Evolutionary conservation across 2,329 filamentous ascomycete species (phyloP), one percentile per base, ranked within the genome.

Genomic region (Hypoxylon sp.): DNA sequence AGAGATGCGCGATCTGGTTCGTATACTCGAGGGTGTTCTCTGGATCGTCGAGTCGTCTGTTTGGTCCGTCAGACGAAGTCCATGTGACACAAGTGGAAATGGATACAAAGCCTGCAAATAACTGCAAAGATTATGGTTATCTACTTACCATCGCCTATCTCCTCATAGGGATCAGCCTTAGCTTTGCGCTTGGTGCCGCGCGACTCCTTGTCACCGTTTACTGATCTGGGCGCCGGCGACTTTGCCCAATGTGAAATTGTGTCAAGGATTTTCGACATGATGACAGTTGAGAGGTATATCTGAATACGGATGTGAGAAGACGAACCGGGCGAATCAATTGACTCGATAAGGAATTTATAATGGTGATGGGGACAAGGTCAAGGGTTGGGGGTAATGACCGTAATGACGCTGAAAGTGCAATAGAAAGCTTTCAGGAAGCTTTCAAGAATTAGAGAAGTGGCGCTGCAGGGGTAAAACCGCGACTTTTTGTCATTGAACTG

Each of bases 111-210:
- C 32, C 21, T 19, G 7, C 7, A 19, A 43, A 23, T 13, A 17
- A 25, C 23, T 49, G 17, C 21, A 17, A 30, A 14, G n/a, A 5
- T 21, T 43, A 17, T 43, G 13, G 41, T 17, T 13, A 21, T 25
- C 11, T 36, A 69, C 69, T 67, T 64, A 76, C 75, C 73, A 38
- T 74, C 72, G 7, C 71, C 73, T 48, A 75, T 65, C 1, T 72
- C 69, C 13, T 75, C 74, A 49, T 77, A 76, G 9, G 71, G 73
- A n/a, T 76, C 75, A 4, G 52, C 41, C 53, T 73, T 74, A 10
- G 72, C 66, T 60, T 77, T 77, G 68, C 75, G 70, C 71, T 77
- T 77, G 5, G 57, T 67, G 25, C 74, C 72, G 53, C 73, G 68
- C 25, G 58, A 46, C 23, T 66, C 63, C 41, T 69, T 50, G 49